phyloP scores from a whole-genome alignment of 805 yeast genomes.

The Yarrowia alimentaria region DNA sequence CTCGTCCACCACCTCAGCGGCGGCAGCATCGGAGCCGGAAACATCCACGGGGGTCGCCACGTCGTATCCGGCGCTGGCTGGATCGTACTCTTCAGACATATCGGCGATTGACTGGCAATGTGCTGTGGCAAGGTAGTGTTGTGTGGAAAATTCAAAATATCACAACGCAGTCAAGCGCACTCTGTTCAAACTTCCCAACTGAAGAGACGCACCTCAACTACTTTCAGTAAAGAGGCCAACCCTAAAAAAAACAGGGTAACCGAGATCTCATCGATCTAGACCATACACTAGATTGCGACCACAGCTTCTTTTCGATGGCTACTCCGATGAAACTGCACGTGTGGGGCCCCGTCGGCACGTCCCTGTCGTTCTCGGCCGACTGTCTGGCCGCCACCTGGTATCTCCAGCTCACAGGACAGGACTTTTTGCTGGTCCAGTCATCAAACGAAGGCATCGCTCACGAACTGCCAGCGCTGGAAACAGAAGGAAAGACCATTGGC shows the following conservation, averaged over 20 bases:
- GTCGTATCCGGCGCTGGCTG: not conserved
- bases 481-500: constrained; percentile 18
- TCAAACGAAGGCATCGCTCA: constrained; percentile 30
- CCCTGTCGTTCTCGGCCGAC: constrained; percentile 34
- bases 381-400: constrained; percentile 36
- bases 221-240: no score
- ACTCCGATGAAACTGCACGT: constrained; percentile 31
- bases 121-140: not conserved
- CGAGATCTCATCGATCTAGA: no score
- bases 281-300: no score
- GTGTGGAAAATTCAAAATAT: no score
- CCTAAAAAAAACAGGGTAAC: no score
- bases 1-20: no score
- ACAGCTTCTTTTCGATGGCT: no score
- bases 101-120: not conserved
- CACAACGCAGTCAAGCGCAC: no score
- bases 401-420: constrained; percentile 5
- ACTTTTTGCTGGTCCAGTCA: constrained; percentile 32
- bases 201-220: no score
- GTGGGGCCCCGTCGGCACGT: constrained; percentile 32
- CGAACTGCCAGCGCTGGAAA: constrained; percentile 33
- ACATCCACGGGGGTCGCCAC: no score
- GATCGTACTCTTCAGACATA: constrained; percentile 19
- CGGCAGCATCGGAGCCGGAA: no score
- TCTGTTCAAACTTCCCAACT: no score